Percentiles rank a stretch among this genome's conserved stretches.
Evolutionary conservation across 768 basidiomycete species (phyloP).

Genomic region (Boletus speciosus): DNA sequence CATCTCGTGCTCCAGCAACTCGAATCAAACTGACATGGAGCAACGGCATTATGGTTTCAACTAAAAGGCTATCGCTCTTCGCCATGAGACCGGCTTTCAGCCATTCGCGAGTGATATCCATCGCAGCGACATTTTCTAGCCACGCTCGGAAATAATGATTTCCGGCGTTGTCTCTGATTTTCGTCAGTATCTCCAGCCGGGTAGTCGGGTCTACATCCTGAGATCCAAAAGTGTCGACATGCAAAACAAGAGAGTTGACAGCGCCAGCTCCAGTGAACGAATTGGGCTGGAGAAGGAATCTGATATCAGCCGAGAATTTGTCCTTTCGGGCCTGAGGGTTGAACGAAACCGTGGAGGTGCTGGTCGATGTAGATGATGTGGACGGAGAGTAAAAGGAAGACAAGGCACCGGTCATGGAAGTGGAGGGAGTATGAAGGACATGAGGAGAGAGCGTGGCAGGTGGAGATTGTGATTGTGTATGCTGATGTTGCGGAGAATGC

Average conservation of each 20-base stretch:
- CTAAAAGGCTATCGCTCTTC: constrained; percentile 50
- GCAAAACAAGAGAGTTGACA: constrained; percentile 56
- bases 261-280: constrained; percentile 69
- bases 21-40: constrained; percentile 64
- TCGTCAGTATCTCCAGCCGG: constrained; percentile 73
- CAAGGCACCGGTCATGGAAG: constrained; percentile 30
- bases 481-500: constrained; percentile 29
- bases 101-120: constrained; percentile 82
- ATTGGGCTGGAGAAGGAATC: constrained; percentile 53
- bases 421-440: constrained; percentile 58
- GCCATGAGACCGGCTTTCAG: constrained; percentile 64
- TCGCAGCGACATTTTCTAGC: constrained; percentile 70
- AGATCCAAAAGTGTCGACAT: constrained; percentile 57
- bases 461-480: constrained; percentile 30
- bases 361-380: constrained; percentile 27
- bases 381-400: constrained; percentile 40
- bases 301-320: constrained; percentile 49
- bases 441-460: constrained; percentile 71
- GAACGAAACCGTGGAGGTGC: constrained; percentile 29
- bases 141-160: constrained; percentile 87
- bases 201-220: constrained; percentile 60
- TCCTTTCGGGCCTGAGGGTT: constrained; percentile 54
- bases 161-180: constrained; percentile 78
- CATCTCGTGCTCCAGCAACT: constrained; percentile 4
- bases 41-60: constrained; percentile 82